Conservation (phyloP, 2,329 filamentous ascomycete genomes). For the Fonsecaea nubica region DNA sequence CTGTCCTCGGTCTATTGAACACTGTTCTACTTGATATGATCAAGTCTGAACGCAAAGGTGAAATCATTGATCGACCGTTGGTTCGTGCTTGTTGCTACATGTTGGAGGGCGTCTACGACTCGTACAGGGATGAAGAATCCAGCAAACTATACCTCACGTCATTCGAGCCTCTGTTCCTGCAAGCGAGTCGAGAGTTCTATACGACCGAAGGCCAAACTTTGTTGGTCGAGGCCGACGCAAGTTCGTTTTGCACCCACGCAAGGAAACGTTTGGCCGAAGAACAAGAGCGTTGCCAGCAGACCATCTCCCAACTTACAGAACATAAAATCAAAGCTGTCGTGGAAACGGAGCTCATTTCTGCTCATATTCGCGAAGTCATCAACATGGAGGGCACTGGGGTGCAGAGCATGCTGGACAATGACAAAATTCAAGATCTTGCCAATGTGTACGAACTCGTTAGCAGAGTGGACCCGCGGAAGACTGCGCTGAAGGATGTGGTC, state of each 20-base stretch:
- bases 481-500: constrained; percentile 71
- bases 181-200: constrained; percentile 76
- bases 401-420: constrained; percentile 88
- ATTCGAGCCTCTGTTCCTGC: constrained; percentile 81
- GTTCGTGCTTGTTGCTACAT: constrained; percentile 86
- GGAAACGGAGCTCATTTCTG: constrained; percentile 77
- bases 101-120: constrained; percentile 87
- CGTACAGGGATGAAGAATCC: constrained; percentile 75
- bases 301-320: constrained; percentile 75
- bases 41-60: constrained; percentile 87
- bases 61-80: constrained; percentile 81
- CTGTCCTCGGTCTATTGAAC: constrained; percentile 77
- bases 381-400: constrained; percentile 84
- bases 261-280: constrained; percentile 79
- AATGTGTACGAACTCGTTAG: constrained; percentile 80
- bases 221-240: constrained; percentile 78
- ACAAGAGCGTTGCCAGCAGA: constrained; percentile 79
- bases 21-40: constrained; percentile 88
- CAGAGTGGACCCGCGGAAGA: constrained; percentile 77
- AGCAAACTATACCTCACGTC: constrained; percentile 82
- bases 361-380: constrained; percentile 80
- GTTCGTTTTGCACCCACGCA: constrained; percentile 79
- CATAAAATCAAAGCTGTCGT: constrained; percentile 77
- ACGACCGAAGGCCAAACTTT: constrained; percentile 74
- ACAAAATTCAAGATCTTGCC: constrained; percentile 77